Conservation (phyloP, 148 eudicot genomes). For the Persicaria maculosa region DNA sequence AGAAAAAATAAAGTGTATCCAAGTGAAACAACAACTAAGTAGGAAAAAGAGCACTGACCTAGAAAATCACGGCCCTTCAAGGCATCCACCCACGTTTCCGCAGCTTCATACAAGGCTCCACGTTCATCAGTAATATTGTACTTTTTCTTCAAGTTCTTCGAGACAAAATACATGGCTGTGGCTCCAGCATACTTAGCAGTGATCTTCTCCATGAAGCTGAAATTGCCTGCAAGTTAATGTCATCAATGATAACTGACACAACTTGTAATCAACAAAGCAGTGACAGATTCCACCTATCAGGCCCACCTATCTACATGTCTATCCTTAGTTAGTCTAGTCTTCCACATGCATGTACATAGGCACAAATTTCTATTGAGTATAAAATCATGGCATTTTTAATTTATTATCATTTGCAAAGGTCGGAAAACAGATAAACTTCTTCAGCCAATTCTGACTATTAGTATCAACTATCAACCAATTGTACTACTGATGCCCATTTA, state of each 20-base stretch:
- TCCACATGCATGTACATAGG: too few relatives aligned
- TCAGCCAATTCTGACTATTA: neutral
- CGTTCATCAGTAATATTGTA: conserved; percentile 87
- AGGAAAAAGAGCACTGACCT: conserved; percentile 32
- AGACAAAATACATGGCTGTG: conserved; percentile 86
- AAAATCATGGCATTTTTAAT: too few relatives aligned
- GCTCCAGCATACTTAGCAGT: conserved; percentile 89
- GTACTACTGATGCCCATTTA: neutral
- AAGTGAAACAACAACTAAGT: neutral
- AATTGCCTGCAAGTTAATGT: conserved; percentile 51
- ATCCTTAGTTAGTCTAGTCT: too few relatives aligned
- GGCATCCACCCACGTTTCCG: conserved; percentile 95
- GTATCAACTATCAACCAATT: neutral
- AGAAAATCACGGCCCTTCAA: conserved; percentile 68
- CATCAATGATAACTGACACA: neutral
- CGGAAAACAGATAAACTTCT: neutral
- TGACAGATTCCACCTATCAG: neutral
- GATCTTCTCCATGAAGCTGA: conserved; percentile 65
- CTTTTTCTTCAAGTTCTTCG: conserved; percentile 82
- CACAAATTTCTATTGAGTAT: too few relatives aligned
- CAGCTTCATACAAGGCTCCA: conserved; percentile 76
- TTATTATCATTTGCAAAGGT: neutral
- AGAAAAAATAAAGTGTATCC: neutral
- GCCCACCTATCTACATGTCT: neutral
- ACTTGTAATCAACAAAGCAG: neutral